Base-by-base conservation (phyloP, 495 filamentous ascomycete genomes). In the Elasticomyces elasticus region DNA sequence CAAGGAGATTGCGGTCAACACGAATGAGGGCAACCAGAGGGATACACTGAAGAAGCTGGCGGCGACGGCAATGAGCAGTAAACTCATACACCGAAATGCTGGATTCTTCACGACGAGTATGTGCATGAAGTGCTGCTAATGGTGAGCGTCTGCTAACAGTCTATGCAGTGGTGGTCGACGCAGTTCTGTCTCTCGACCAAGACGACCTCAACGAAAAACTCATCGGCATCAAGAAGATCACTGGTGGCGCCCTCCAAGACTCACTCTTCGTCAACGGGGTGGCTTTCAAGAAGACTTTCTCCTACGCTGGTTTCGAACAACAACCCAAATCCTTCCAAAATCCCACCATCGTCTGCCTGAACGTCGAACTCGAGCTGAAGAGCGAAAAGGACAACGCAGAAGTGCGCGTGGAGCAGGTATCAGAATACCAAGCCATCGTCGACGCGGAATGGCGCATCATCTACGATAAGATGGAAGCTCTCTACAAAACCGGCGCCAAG, bases 361-460 rank as follows among this genome's bases (percentile, higher is more conserved):
- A 96, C 68, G 92, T 98, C 52, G 92, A 98, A 70, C 76, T 98
- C 51, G 92, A 98, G 71, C 74, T 98, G 59, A 98, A 98, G 79
- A 87, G 84, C 58, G 92, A 98, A 70, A 98, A 96, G 75, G 92
- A 98, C 74, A 98, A 98, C 63, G 92, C 92, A 44, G 92, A 98
- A 72, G 89, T 98, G 53, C 81, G 92, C 58, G 89, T 98, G 43
- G 92, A 96, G 72, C 92, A 97, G 66, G 92, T 98, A 54, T 94
- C 91, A 26, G 92, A 98, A 74, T 98, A 98, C 75, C 92, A 98
- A 73, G 92, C 92, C 45, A 94, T 98, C 63, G 92, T 98, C 67
- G 92, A 98, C 67, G 92, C 92, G 37, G 92, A 98, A 71, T 98
- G 92, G 92, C 87, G 95, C 72, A 98, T 98, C 66, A 98, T 98